Conservation (phyloP, 148 eudicot species). For the Gaultheria prostrata region DNA sequence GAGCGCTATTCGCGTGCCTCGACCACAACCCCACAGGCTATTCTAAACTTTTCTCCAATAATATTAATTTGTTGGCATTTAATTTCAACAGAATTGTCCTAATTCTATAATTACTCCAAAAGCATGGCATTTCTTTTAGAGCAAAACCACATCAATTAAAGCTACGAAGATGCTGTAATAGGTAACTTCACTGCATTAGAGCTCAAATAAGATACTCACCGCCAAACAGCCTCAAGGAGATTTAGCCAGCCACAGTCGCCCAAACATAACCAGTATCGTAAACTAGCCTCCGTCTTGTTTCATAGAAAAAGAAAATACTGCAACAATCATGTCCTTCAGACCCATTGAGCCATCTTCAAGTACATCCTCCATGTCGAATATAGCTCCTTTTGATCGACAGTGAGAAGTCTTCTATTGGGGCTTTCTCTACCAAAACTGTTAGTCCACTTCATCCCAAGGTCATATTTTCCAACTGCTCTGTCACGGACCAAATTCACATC, state of each 20-base stretch:
- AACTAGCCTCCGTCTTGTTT: not conserved
- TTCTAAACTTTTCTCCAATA: too few relatives aligned
- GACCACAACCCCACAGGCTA: too few relatives aligned
- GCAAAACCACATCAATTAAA: not conserved
- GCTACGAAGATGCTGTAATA: not conserved
- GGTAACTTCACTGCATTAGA: not conserved
- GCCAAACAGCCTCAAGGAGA: not conserved
- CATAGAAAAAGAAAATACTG: too few relatives aligned
- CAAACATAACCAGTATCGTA: not conserved
- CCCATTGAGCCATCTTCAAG: not conserved
- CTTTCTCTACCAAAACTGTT: not conserved
- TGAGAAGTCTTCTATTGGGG: not conserved
- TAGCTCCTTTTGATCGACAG: not conserved
- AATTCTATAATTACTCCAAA: too few relatives aligned
- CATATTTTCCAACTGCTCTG: not conserved
- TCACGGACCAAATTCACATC: not conserved
- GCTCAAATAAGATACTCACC: slow-evolving; percentile 10
- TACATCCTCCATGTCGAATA: not conserved
- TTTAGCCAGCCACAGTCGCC: not conserved
- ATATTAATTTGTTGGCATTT: too few relatives aligned
- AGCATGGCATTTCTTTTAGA: not conserved
- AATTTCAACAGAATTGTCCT: too few relatives aligned
- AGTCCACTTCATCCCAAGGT: not conserved
- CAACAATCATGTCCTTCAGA: not conserved
- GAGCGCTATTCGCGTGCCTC: too few relatives aligned